Percentiles rank a stretch among this genome's conserved stretches.
Conservation (phyloP, 225 moss, liverwort and hornwort genomes). For the Climacium dendroides region DNA sequence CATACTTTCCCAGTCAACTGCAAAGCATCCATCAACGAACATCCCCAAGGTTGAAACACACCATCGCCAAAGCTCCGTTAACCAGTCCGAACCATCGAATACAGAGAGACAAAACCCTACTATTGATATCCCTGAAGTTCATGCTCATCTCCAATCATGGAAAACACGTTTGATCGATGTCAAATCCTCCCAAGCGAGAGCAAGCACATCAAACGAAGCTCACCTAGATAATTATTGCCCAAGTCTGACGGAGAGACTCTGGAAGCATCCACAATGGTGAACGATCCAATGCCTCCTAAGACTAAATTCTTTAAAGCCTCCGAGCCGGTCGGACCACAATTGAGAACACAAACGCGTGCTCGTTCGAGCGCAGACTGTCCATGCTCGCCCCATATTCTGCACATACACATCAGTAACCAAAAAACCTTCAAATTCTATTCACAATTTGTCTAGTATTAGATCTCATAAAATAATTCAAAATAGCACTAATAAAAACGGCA, state of each 20-base stretch:
- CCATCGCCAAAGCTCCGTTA: not conserved
- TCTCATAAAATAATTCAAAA: not conserved
- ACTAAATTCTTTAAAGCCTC: conserved; percentile 93
- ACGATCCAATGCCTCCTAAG: conserved; percentile 89
- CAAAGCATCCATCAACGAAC: not conserved
- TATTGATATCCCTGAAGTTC: not conserved
- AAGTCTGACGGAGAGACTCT: conserved; percentile 60
- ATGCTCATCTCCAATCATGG: not conserved
- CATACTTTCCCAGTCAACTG: conserved; percentile 88
- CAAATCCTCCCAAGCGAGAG: not conserved
- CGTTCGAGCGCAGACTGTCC: conserved; percentile 85
- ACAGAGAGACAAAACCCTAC: not conserved
- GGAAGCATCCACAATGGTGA: conserved; percentile 86
- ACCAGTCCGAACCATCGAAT: not conserved
- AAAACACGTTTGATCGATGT: not conserved
- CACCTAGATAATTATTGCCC: conserved; percentile 90
- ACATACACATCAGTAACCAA: not conserved
- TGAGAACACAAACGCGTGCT: conserved; percentile 83
- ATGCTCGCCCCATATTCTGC: conserved; percentile 99
- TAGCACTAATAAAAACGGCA: not conserved
- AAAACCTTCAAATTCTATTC: not conserved
- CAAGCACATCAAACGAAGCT: not conserved
- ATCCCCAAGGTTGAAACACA: not conserved
- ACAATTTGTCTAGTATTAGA: not conserved
- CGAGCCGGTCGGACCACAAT: conserved; percentile 92